These are phyloP conservation scores for Paradendryphiella salina DNA, from an alignment of 2,329 filamentous ascomycete genomes.

Conservation along the genomic window DNA sequence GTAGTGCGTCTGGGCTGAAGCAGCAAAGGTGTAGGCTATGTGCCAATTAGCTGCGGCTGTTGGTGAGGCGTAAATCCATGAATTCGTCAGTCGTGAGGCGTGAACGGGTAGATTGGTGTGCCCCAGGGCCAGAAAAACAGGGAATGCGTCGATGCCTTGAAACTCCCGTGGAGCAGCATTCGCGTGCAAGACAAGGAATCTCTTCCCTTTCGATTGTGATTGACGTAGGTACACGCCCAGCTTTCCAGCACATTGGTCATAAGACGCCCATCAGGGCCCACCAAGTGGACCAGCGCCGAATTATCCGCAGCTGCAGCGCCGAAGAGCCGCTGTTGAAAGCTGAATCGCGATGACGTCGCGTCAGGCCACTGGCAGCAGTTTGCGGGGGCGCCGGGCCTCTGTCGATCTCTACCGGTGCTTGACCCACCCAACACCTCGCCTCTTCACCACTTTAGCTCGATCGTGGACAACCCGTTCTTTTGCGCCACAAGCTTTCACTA, in stretches of 20 bases:
- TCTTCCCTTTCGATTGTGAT: constrained; percentile 20
- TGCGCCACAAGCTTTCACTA: not conserved
- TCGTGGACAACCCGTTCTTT: too few species aligned
- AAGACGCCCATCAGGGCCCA: constrained; percentile 17
- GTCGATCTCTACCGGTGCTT: constrained; percentile 2
- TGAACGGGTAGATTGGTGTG: not conserved
- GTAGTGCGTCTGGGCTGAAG: constrained; percentile 4
- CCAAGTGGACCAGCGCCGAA: constrained; percentile 16
- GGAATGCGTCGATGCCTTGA: constrained; percentile 13
- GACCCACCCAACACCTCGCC: not conserved
- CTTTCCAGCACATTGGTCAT: constrained; percentile 9
- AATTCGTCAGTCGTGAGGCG: constrained; percentile 3
- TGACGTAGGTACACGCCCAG: constrained; percentile 28
- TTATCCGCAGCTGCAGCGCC: constrained; percentile 22
- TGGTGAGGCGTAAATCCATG: constrained; percentile 1
- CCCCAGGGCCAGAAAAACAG: constrained; percentile 14
- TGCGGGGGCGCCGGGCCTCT: constrained; percentile 22
- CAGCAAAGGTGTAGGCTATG: not conserved
- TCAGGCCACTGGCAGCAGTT: constrained; percentile 17
- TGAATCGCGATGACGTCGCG: constrained; percentile 28
- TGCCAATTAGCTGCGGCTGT: not conserved
- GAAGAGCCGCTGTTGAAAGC: constrained; percentile 23
- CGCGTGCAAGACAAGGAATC: constrained; percentile 13
- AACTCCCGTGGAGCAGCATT: constrained; percentile 10
- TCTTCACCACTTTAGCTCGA: not conserved